Conservation (phyloP, 2,329 filamentous ascomycete species). For the Penicillium sp. region DNA sequence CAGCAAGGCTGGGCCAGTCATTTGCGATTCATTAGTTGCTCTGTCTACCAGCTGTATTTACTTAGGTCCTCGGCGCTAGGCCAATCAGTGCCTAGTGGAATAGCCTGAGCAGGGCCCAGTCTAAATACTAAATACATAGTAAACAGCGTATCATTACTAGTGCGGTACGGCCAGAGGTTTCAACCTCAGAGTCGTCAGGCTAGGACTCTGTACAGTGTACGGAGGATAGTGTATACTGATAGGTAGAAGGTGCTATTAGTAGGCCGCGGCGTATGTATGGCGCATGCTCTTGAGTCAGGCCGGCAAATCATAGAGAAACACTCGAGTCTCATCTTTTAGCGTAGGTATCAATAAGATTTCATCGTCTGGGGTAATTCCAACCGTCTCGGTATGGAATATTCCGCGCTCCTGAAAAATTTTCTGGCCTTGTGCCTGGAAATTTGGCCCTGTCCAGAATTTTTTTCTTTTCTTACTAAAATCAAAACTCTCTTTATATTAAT, state of each 20-base stretch:
- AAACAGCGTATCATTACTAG: not conserved
- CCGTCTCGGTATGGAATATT: not conserved
- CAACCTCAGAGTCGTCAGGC: not conserved
- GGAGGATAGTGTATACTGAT: too few relatives aligned
- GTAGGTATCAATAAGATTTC: not conserved
- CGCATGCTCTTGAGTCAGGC: too few relatives aligned
- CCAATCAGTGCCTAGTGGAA: not conserved
- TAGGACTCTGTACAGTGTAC: too few relatives aligned
- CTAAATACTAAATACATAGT: not conserved
- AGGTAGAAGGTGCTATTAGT: too few relatives aligned
- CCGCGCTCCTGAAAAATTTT: not conserved
- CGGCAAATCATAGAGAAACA: too few relatives aligned
- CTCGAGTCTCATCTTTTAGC: not conserved
- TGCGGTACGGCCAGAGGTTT: not conserved
- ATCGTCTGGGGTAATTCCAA: not conserved
- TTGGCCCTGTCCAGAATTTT: not conserved
- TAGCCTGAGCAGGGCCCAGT: not conserved
- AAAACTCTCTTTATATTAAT: not conserved
- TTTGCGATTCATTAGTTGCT: not conserved
- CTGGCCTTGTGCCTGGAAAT: not conserved
- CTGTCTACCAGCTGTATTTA: too few relatives aligned
- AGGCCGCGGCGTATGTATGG: not conserved
- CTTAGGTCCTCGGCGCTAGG: not conserved
- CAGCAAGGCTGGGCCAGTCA: too few relatives aligned
- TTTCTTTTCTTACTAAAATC: too few relatives aligned